Evolutionary conservation across 768 basidiomycete genomes (phyloP).

Genomic region (Lactarius hengduanensis): DNA sequence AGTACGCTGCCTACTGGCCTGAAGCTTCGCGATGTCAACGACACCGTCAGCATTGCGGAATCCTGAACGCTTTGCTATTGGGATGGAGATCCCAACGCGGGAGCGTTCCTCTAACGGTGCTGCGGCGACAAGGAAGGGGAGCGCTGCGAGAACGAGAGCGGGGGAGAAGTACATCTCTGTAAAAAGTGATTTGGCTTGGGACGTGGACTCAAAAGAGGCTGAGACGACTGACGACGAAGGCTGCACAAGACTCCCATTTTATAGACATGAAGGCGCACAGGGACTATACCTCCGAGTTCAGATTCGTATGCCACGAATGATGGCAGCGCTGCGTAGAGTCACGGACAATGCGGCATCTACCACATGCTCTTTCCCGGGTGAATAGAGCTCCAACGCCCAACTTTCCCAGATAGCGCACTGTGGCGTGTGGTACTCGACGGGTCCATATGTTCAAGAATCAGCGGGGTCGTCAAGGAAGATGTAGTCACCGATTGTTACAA

Average conservation of each 20-base stretch:
- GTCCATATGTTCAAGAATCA: background rate
- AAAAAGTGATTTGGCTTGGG: background rate
- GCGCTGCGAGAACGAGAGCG: constrained; percentile 9
- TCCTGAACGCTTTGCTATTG: constrained; percentile 9
- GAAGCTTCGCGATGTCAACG: constrained; percentile 7
- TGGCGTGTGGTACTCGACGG: background rate
- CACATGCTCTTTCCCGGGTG: background rate
- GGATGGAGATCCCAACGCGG: constrained; percentile 6
- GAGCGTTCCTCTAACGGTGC: background rate
- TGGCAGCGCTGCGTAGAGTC: background rate
- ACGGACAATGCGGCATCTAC: background rate
- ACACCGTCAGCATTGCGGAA: constrained; percentile 1
- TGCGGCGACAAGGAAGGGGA: constrained; percentile 16
- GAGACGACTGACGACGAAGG: background rate
- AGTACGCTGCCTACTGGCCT: background rate
- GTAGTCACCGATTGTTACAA: too few species aligned
- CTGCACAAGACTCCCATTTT: background rate
- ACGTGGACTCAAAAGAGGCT: background rate
- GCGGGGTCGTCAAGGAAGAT: background rate
- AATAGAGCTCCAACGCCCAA: background rate
- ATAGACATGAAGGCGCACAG: background rate
- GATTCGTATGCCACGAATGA: too few species aligned
- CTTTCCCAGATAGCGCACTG: background rate
- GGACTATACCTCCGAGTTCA: background rate
- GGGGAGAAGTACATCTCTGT: constrained; percentile 6